Evolutionary conservation across 768 basidiomycete species (phyloP), one percentile per base, ranked within the genome.

Genomic region (Suillus alpinus): DNA sequence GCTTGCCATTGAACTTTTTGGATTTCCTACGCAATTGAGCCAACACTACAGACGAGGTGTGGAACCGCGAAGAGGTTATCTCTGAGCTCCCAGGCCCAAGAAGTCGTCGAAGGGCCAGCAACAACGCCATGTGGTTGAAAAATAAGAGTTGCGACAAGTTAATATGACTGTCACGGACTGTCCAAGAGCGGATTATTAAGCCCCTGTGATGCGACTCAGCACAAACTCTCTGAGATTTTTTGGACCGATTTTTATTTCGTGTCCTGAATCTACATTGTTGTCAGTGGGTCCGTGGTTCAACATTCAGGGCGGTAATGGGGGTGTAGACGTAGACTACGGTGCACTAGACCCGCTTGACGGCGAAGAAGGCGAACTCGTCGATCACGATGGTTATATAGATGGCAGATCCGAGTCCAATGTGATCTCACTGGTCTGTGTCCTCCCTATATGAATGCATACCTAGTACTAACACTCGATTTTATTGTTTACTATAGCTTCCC

Each of bases 361-460:
- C n/a, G 92, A 94, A 65, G 92, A 92, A 71, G 93, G 91, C 14
- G 90, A 92, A 64, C 78, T 92, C 56, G 83, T 94, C 40, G 92
- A 82, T 62, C 52, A 37, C 14, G 52, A 53, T 9, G 52, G 52
- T 23, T 53, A 53, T 53, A 37, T 37, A 8, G 52, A 53, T 37
- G 34, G 23, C n/a, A n/a, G n/a, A n/a, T n/a, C n/a, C n/a, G n/a
- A 53, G 16, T 23, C 13, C 34, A 53, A 53, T 14, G 51, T 10
- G 51, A 37, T 14, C 14, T 53, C 4, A 23, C 8, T 13, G 4
- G 52, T 53, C 16, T 4, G 36, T 23, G 23, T 53, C 23, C n/a
- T 9, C n/a, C n/a, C n/a, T n/a, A n/a, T n/a, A n/a, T n/a, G n/a
- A n/a, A n/a, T n/a, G n/a, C n/a, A n/a, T n/a, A n/a, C n/a, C n/a